Evolutionary conservation across 805 yeast genomes (phyloP), one percentile per base, ranked within the genome.

Genomic region (Starmerella riodocensis): DNA sequence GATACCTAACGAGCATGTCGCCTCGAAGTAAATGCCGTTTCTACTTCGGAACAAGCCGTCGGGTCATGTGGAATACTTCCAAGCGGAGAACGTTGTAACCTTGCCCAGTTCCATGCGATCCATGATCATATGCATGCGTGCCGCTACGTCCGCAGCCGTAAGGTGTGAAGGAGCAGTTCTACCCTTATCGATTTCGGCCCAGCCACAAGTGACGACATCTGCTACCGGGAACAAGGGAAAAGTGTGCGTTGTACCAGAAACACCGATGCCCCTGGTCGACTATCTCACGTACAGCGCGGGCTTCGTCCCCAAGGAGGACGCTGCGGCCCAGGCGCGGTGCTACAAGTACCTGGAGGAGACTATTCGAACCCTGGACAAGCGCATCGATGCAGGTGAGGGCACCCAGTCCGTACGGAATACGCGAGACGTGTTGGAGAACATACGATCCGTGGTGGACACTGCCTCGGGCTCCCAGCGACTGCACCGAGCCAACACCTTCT

Each of bases 291-390:
- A 51, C 48, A 43, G 39, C 17, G 53, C 53, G 6, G 63, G 63
- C 12, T 43, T 48, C 35, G 55, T 56, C 33, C 61, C 63, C 11
- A 31, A 36, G 6, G 32, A 46, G 13, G 63, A 59, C 42, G 59
- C 53, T 6, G 46, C 32, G 3, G 63, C 63, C 4, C 63, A 59
- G 45, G 32, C 34, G 21, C 44, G 59, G 2, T 59, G 62, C 53
- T 53, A 34, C 36, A 47, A 40, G 14, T 56, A 53, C 42, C 49
- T 59, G 26, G 22, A 39, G 32, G 30, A 39, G n/a, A 53, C 58
- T 1, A 37, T 50, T n/a, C 28, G 25, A 17, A 33, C 29, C 30
- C 47, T 56, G n/a, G 37, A 53, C 32, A 29, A 36, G 23, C 34
- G 30, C 16, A 37, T 45, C 16, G 43, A 41, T 4, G 32, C 28